Evolutionary conservation across 306 rosid genomes (phyloP).

Genomic region (Prunus mume): DNA sequence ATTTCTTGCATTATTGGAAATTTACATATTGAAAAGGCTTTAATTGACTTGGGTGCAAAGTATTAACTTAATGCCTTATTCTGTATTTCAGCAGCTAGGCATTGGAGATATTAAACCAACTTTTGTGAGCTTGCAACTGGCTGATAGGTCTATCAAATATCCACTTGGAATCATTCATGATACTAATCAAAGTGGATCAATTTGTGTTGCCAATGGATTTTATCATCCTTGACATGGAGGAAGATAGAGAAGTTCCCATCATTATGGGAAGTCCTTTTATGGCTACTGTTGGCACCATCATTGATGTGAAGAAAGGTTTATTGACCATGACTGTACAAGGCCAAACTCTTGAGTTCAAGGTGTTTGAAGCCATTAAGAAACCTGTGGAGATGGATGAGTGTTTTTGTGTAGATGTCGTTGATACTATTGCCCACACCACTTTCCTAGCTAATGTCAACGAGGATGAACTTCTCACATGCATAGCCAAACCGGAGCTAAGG

Average conservation of each 20-base stretch:
- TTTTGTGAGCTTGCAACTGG: neutral
- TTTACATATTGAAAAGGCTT: neutral
- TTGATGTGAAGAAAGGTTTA: too few species aligned
- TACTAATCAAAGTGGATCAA: neutral
- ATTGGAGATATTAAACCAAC: neutral
- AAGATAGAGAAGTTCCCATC: neutral
- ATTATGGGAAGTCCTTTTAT: neutral
- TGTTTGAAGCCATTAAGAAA: too few species aligned
- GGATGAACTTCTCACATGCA: too few species aligned
- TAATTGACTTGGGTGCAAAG: slow-evolving; percentile 7
- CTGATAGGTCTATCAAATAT: neutral
- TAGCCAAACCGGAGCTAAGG: too few species aligned
- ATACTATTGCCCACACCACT: too few species aligned
- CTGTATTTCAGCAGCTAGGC: neutral
- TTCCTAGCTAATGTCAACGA: too few species aligned
- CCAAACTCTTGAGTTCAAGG: too few species aligned
- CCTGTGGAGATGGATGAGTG: too few species aligned
- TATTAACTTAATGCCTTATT: neutral
- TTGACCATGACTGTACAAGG: too few species aligned
- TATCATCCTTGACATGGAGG: neutral
- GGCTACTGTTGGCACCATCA: neutral
- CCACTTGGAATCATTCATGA: neutral
- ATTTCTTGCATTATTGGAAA: neutral
- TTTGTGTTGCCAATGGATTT: neutral
- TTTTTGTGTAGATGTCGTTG: too few species aligned